These are phyloP conservation scores for Phytophthora sansomeana DNA, from an alignment of 352 stramenopile species.

Conservation along the genomic window DNA sequence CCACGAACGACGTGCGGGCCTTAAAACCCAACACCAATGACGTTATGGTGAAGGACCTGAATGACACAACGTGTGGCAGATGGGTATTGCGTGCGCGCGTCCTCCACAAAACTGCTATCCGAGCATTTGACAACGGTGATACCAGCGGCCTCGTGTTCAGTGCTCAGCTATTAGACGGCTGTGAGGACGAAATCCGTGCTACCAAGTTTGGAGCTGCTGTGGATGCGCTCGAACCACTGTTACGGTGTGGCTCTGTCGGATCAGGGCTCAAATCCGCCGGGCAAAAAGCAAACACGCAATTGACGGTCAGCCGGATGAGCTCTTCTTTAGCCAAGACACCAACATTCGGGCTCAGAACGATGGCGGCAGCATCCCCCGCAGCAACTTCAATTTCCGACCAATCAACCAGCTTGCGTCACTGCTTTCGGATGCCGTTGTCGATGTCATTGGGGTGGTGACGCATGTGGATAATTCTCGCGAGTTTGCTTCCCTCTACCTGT, in stretches of 20 bases:
- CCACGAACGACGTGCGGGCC: too few species aligned
- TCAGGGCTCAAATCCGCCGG: neutral
- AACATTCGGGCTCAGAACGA: constrained; percentile 4
- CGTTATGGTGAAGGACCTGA: neutral
- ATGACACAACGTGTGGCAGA: neutral
- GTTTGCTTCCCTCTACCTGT: neutral
- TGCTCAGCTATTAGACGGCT: neutral
- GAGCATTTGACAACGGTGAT: neutral
- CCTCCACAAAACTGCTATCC: neutral
- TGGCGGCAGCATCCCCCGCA: constrained; percentile 3
- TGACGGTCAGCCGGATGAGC: neutral
- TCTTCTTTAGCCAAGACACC: neutral
- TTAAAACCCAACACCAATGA: neutral
- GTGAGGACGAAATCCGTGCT: neutral
- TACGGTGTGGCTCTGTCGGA: constrained; percentile 1
- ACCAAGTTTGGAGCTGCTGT: neutral
- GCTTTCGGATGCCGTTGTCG: neutral
- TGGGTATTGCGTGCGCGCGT: constrained; percentile 1
- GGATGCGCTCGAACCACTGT: neutral
- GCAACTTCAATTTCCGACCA: constrained; percentile 5
- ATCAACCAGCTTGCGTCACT: neutral
- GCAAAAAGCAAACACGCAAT: constrained; percentile 1
- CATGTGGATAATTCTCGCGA: neutral
- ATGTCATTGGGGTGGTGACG: neutral
- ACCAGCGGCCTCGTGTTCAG: constrained; percentile 2